These are phyloP conservation scores for Cyberlindnera meyerae DNA, from an alignment of 805 yeast species.

Conservation along the genomic window DNA sequence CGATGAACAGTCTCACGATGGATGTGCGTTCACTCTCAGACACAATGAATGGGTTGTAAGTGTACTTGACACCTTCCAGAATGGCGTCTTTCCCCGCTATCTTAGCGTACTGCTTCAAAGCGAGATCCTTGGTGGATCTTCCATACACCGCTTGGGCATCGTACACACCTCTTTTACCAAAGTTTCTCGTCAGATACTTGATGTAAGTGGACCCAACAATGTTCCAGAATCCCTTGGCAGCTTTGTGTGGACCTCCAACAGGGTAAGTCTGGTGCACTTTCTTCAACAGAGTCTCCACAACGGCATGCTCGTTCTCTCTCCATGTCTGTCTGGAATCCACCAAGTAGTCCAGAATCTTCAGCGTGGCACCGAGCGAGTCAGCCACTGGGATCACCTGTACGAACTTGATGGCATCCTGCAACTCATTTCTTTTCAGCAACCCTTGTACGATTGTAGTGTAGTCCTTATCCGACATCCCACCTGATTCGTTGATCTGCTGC, in stretches of 20 bases:
- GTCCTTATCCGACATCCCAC: conserved; percentile 16
- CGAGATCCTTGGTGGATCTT: conserved; percentile 13
- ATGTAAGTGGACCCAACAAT: conserved; percentile 18
- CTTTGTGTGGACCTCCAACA: neutral
- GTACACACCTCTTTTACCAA: conserved; percentile 5
- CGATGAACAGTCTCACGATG: conserved; percentile 11
- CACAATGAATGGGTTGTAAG: conserved; percentile 18
- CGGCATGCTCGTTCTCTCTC: conserved; percentile 11
- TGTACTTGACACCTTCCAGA: conserved; percentile 3
- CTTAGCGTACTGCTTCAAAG: conserved; percentile 9
- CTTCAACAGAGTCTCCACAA: conserved; percentile 15
- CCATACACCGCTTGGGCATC: conserved; percentile 12
- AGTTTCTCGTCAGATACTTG: conserved; percentile 15
- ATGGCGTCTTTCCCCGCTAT: conserved; percentile 1
- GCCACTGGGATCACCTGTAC: conserved; percentile 3
- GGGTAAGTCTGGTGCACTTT: conserved; percentile 9
- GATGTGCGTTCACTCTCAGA: conserved; percentile 1
- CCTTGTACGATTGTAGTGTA: conserved; percentile 19
- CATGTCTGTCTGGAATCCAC: conserved; percentile 8
- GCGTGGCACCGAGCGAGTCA: conserved; percentile 7
- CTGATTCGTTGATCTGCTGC: conserved; percentile 12
- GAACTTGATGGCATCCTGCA: conserved; percentile 8
- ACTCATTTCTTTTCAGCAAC: conserved; percentile 12
- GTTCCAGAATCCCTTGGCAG: conserved; percentile 15
- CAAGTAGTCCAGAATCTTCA: conserved; percentile 14